Conservation (phyloP, 192 early-diverging fungal species). For the Umbelopsis sp. region DNA sequence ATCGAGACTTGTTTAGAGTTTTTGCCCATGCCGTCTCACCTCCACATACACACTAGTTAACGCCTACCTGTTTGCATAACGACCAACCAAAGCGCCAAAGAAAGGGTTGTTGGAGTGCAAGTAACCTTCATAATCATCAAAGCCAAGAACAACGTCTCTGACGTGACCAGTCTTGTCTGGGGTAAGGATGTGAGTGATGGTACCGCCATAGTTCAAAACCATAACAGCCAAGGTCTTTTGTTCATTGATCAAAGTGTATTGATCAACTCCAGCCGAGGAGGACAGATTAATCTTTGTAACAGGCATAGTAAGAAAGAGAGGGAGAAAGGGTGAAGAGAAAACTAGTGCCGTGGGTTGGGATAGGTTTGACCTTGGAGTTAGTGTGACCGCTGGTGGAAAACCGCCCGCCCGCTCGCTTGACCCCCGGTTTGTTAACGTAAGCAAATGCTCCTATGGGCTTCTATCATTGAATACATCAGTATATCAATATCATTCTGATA, state of each 20-base stretch:
- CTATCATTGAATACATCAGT: no score
- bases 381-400: not conserved
- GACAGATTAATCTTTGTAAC: slow-evolving; percentile 25
- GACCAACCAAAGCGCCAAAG: slow-evolving; percentile 79
- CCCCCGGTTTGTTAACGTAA: no score
- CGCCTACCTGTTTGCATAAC: slow-evolving; percentile 69
- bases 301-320: slow-evolving; percentile 22
- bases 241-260: slow-evolving; percentile 38
- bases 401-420: no score
- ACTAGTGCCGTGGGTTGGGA: not conserved
- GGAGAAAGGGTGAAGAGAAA: not conserved
- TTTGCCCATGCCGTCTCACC: not conserved
- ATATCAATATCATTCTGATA: no score
- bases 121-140: slow-evolving; percentile 55
- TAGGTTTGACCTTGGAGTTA: not conserved
- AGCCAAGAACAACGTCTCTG: slow-evolving; percentile 79
- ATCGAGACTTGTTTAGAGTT: not conserved
- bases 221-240: slow-evolving; percentile 35
- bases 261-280: slow-evolving; percentile 21
- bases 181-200: slow-evolving; percentile 66
- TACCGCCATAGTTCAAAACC: slow-evolving; percentile 68
- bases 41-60: no score
- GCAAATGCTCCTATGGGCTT: no score
- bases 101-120: slow-evolving; percentile 59
- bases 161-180: slow-evolving; percentile 49